These are phyloP conservation scores for Colletotrichum tropicicola DNA, from an alignment of 2,329 filamentous ascomycete species.

Conservation along the genomic window DNA sequence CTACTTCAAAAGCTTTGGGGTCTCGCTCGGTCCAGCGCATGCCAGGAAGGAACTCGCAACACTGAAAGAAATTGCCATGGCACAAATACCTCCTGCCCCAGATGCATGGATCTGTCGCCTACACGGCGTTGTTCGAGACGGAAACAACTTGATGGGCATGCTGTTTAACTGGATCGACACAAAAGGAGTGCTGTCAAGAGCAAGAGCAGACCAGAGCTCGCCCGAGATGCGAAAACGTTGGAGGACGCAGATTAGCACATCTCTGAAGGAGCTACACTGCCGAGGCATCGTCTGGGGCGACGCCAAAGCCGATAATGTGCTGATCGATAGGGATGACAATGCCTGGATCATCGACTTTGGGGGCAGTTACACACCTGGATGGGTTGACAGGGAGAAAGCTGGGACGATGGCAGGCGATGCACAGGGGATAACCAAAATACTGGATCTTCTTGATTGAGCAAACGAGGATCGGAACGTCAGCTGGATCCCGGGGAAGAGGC, in stretches of 20 bases:
- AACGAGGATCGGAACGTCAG: no score
- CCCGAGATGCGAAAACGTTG: constrained; percentile 28
- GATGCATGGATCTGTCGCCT: constrained; percentile 31
- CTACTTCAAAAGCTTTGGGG: constrained; percentile 32
- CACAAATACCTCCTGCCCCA: constrained; percentile 23
- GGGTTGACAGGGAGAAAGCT: constrained; percentile 35
- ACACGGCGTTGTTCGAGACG: constrained; percentile 30
- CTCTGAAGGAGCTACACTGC: constrained; percentile 31
- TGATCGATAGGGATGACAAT: constrained; percentile 39
- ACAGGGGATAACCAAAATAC: constrained; percentile 33
- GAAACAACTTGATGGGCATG: neutral
- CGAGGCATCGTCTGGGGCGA: constrained; percentile 40
- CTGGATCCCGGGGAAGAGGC: no score
- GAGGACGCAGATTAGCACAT: constrained; percentile 31
- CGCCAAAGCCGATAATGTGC: constrained; percentile 39
- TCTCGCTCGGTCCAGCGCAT: constrained; percentile 12
- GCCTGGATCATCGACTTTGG: constrained; percentile 44
- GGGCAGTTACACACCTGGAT: constrained; percentile 39
- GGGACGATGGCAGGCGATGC: constrained; percentile 37
- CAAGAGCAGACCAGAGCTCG: neutral
- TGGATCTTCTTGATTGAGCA: neutral
- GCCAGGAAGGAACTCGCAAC: constrained; percentile 28
- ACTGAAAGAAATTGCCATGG: constrained; percentile 25
- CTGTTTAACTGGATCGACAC: neutral
- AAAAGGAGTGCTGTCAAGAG: constrained; percentile 1